Percentiles rank a stretch among this genome's conserved stretches.
Conservation (phyloP, 1,284 basidiomycete genomes). For the Ustanciosporium gigantosporum region DNA sequence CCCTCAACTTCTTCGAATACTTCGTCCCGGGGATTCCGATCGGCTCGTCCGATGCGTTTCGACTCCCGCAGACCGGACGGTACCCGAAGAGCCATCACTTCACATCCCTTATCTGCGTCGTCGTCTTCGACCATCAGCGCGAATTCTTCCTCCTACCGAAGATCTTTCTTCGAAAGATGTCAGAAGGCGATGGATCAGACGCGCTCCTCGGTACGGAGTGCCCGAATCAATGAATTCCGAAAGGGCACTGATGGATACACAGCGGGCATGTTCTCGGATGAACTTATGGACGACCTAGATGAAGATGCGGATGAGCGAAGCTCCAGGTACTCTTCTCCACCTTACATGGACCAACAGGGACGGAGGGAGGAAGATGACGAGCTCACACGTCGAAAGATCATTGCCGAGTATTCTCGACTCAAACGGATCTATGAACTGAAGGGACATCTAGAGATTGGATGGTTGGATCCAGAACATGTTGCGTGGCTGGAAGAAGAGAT, state of each 20-base stretch:
- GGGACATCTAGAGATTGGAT: conserved; percentile 32
- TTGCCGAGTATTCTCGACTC: conserved; percentile 31
- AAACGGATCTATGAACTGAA: conserved; percentile 35
- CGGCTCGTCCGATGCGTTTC: conserved; percentile 4
- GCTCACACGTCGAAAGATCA: conserved; percentile 19
- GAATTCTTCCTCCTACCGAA: conserved; percentile 7
- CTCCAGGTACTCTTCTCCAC: not conserved
- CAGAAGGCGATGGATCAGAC: conserved; percentile 18
- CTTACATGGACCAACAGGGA: not conserved
- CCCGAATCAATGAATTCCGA: conserved; percentile 3
- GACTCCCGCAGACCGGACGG: not conserved
- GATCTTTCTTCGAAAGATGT: conserved; percentile 28
- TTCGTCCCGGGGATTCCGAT: no score
- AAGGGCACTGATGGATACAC: conserved; percentile 12
- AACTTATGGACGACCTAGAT: conserved; percentile 15
- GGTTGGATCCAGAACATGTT: conserved; percentile 38
- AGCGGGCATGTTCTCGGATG: conserved; percentile 9
- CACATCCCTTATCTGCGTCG: conserved; percentile 1
- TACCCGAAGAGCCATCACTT: conserved; percentile 2
- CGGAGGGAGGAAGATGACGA: conserved; percentile 27
- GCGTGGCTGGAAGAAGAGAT: conserved; percentile 20
- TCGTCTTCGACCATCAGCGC: no score
- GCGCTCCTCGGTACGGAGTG: not conserved
- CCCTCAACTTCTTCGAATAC: not conserved
- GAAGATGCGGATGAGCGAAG: conserved; percentile 2